Evolutionary conservation across 768 basidiomycete species (phyloP), one percentile per base, ranked within the genome.

Genomic region (Sutorius australiensis): DNA sequence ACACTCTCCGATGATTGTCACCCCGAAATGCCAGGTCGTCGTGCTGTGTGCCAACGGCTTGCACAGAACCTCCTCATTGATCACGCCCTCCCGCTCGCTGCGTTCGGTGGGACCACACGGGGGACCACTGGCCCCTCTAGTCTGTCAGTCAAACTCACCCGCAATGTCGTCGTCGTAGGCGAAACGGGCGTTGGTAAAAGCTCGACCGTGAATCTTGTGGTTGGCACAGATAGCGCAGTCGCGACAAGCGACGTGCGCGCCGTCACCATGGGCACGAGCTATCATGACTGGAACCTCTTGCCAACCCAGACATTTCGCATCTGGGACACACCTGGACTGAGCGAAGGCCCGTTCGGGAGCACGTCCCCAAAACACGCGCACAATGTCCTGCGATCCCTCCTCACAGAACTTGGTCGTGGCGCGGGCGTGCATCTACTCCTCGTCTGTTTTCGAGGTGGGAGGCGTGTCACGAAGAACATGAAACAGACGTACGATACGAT

Each of bases 111-210:
- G 8, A 34, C 56, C 12, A 34, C 32, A 30, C 47, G 47, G 28
- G 27, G n/a, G 33, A 43, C 40, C 54, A 46, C 24, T 8, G 16
- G 21, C 16, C 28, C 17, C 6, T 61, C 62, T 10, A 64, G 36
- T 31, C 37, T 51, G 34, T 51, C 58, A 5, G 27, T 51, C 44
- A 66, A 60, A n/a, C 53, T 57, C 37, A 61, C 56, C 28, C 55
- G 57, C 41, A 67, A 72, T 46, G 52, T 77, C 44, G 59, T 78
- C 42, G 44, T 77, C 17, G 76, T 77, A 14, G 76, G 76, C 5
- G 72, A 74, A 54, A 69, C 68, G 0, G 76, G 63, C 19, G 58
- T 50, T 6, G 63, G 63, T 24, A 64, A 64, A 52, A 63, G 64
- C 38, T 66, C 63, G 3, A 33, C 50, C 27, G 47, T 64, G 24